phyloP scores from a whole-genome alignment of 2,329 filamentous ascomycete genomes.

The Fusarium sp. region DNA sequence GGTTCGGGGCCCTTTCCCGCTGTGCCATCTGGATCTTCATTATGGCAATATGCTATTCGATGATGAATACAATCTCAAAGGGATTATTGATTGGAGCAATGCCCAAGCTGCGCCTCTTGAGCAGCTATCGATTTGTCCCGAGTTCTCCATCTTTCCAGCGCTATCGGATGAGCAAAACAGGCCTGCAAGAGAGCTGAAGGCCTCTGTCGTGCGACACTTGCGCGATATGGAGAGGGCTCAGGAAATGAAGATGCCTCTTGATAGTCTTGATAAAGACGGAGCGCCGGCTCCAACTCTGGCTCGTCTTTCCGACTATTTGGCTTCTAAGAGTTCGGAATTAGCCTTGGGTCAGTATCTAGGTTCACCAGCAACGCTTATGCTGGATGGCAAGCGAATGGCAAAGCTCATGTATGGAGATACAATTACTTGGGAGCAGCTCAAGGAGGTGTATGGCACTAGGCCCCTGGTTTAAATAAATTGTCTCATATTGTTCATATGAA shows the following conservation, averaged over 20 bases:
- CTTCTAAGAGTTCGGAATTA: slow-evolving; percentile 32
- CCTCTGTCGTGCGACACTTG: slow-evolving; percentile 22
- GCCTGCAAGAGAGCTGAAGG: slow-evolving; percentile 34
- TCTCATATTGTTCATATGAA: no score
- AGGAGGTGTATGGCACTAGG: no score
- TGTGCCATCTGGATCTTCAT: slow-evolving; percentile 49
- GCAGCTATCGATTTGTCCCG: slow-evolving; percentile 48
- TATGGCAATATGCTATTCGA: slow-evolving; percentile 54
- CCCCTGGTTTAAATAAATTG: no score
- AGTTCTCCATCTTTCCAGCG: slow-evolving; percentile 46
- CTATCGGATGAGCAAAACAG: slow-evolving; percentile 39
- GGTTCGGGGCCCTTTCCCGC: slow-evolving; percentile 49
- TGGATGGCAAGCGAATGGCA: no score
- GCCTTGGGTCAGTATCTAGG: no score
- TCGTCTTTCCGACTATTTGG: slow-evolving; percentile 34
- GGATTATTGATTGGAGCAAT: slow-evolving; percentile 50
- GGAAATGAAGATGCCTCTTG: slow-evolving; percentile 14
- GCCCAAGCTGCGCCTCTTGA: slow-evolving; percentile 49
- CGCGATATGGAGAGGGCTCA: slow-evolving; percentile 21
- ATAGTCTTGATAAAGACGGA: slow-evolving; percentile 3
- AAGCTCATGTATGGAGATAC: no score
- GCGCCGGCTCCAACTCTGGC: slow-evolving; percentile 11
- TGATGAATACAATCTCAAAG: slow-evolving; percentile 51
- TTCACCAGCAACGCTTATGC: no score
- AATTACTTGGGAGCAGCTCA: no score